Conservation (phyloP, 495 filamentous ascomycete genomes). For the Hyaloscypha bicolor region DNA sequence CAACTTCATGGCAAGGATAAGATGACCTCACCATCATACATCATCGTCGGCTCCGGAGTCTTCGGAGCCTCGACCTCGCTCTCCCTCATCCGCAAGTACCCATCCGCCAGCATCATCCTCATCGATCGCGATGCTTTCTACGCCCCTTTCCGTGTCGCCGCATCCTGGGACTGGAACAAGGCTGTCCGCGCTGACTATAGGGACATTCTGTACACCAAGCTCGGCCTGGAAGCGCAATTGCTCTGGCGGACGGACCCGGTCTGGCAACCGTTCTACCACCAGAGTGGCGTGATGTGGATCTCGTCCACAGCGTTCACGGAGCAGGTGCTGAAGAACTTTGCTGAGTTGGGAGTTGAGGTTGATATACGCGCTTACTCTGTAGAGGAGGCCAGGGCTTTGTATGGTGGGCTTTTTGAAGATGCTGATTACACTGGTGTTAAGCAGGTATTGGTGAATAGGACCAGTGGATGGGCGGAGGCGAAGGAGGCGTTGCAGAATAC, state of each 20-base stretch:
- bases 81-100: slow-evolving; percentile 53
- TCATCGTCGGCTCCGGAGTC: slow-evolving; percentile 66
- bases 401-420: slow-evolving; percentile 53
- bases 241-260: slow-evolving; percentile 55
- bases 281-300: slow-evolving; percentile 58
- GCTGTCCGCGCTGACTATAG: slow-evolving; percentile 68
- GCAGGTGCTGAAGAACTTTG: slow-evolving; percentile 52
- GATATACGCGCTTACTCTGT: slow-evolving; percentile 26
- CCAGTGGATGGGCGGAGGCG: slow-evolving; percentile 65
- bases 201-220: slow-evolving; percentile 55
- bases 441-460: slow-evolving; percentile 45
- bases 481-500: slow-evolving; percentile 50
- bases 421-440: slow-evolving; percentile 50
- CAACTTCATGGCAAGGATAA: not conserved
- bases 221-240: slow-evolving; percentile 58
- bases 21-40: slow-evolving; percentile 15
- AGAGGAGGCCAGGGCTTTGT: slow-evolving; percentile 46
- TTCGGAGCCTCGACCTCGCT: slow-evolving; percentile 68
- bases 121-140: slow-evolving; percentile 54
- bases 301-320: slow-evolving; percentile 47
- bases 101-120: slow-evolving; percentile 51
- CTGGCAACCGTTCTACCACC: slow-evolving; percentile 56
- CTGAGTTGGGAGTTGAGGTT: slow-evolving; percentile 43
- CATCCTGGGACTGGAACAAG: slow-evolving; percentile 71
- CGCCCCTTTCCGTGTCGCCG: slow-evolving; percentile 44